These are phyloP conservation scores for Rhododendron vialii DNA, from an alignment of 148 eudicot genomes.

Conservation along the genomic window DNA sequence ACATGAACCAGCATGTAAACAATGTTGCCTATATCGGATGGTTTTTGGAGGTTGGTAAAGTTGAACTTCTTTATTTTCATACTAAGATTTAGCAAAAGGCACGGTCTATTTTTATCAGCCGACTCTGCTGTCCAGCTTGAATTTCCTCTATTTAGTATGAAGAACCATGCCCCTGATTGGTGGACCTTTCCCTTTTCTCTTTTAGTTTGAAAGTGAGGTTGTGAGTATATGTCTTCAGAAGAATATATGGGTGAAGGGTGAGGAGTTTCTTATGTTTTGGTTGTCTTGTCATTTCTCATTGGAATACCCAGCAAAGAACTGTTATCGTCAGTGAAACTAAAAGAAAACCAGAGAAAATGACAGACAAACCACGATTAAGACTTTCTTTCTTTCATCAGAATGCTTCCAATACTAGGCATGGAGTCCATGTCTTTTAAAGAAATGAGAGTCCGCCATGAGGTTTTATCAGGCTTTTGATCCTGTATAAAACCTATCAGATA, in stretches of 20 bases:
- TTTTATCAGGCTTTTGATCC: background rate
- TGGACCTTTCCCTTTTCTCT: background rate
- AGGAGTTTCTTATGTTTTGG: background rate
- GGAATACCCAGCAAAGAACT: background rate
- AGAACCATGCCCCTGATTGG: constrained; percentile 3
- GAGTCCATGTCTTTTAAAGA: background rate
- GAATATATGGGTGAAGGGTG: background rate
- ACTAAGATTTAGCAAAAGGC: background rate
- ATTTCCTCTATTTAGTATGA: background rate
- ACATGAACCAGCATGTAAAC: constrained; percentile 97
- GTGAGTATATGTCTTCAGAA: background rate
- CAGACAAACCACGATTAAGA: background rate
- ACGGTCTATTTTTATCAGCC: background rate
- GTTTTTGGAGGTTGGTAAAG: constrained; percentile 75
- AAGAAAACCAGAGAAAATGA: background rate
- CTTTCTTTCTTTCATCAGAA: background rate
- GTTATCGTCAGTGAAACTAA: background rate
- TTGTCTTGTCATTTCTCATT: background rate
- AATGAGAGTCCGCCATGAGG: background rate
- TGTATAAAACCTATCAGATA: background rate
- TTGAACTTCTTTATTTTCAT: background rate
- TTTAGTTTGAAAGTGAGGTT: background rate
- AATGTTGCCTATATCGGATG: constrained; percentile 96
- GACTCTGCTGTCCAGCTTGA: background rate
- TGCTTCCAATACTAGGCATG: background rate